Evolutionary conservation across 1,284 basidiomycete species (phyloP), one percentile per base, ranked within the genome.

Genomic region (Fistulina hepatica): DNA sequence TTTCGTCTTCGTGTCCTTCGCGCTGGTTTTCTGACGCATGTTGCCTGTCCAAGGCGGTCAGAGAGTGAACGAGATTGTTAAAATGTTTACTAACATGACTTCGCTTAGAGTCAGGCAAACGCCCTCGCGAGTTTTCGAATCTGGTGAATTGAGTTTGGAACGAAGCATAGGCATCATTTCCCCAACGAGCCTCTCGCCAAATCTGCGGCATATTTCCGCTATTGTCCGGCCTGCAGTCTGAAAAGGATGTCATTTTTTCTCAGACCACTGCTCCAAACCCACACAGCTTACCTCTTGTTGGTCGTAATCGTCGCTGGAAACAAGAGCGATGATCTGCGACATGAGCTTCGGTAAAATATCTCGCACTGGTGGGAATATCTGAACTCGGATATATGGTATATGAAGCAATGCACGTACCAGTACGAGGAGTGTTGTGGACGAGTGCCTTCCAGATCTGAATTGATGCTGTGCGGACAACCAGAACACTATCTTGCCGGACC

Each of bases 381-480:
- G 36, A 38, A 31, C 28, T 24, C 38, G 30, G 39, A 19, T 36
- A 19, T 20, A 31, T 44, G 8, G 17, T 42, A 33, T 11, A 23
- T 9, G n/a, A 42, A 7, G 5, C 2, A 34, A 19, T 17, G 13
- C 19, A 38, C 61, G 33, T 52, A 84, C 84, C 79, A 49, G 85
- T 88, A 41, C 80, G 67, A 7, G 83, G 85, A 0, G 84, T 89
- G 46, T 89, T 98, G 59, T 90, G 77, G 19, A 99, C 93, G 45
- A 98, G 69, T 2, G 89, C 93, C 63, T 98, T 98, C 95, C 95
- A 99, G 47, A 97, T 97, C 47, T 94, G 91, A 39, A 94, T 78
- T 0, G 94, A 90, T 3, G 90, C 79, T 58, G 92, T 85, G 33
- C 95, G 79, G 25, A 98, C 93, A 31, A 81, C 74, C 34, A 78